Evolutionary conservation across 1,284 basidiomycete species (phyloP), one percentile per base, ranked within the genome.

Genomic region (Tylopilus sp.): DNA sequence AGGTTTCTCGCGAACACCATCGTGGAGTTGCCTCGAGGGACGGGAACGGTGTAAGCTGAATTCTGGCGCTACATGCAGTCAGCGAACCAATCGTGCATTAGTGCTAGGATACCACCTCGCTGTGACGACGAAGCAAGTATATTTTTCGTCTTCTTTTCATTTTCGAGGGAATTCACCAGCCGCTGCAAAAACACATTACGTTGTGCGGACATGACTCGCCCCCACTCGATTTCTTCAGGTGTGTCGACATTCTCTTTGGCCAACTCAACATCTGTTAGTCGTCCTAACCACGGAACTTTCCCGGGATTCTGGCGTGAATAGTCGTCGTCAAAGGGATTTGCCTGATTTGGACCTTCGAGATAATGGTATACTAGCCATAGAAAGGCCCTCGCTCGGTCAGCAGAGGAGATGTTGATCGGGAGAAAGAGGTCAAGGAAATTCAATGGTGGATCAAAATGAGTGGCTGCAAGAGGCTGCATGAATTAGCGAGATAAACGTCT

Each of bases 391-490:
- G 86, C 88, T 33, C 90, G 83, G 52, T 86, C 82, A 5, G 67
- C 65, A 7, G 90, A 89, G 16, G 83, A 78, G 36, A 89, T 74
- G 44, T 80, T 81, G 60, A 79, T 77, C 41, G 88, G 86, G 41
- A 89, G 74, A 66, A 93, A 92, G 33, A 93, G 73, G 66, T 92
- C 89, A 36, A 90, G 73, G 54, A 92, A 86, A 64, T 89, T 89
- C 48, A 89, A 66, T 5, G 74, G 76, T 18, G 79, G 74, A 40
- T 89, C 86, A 63, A 92, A 91, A 68, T 92, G 89, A 30, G 77
- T 72, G 47, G 73, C 73, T 41, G 83, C 79, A 37, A 91, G 72
- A 44, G 82, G 79, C 86, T 92, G 57, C 44, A 43, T 31, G 41
- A 37, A 41, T 60, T n/a, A 49, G 44, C 28, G 26, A 51, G 37